phyloP scores from a whole-genome alignment of 768 basidiomycete genomes.

The Tylopilus sp. region DNA sequence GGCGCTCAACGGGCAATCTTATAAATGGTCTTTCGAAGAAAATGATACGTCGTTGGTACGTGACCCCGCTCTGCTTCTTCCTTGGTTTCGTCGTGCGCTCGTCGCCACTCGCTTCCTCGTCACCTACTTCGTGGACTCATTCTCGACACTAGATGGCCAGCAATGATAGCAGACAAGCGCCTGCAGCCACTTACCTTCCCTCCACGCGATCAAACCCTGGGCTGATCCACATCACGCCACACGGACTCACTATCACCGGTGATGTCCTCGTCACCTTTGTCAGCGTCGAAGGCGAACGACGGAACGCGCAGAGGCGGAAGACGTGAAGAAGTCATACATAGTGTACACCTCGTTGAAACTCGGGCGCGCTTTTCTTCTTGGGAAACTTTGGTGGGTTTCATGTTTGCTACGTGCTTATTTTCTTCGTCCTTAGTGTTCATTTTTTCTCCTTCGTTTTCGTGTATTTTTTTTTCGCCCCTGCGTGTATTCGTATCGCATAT shows the following conservation, averaged over 20 bases:
- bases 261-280: constrained; percentile 33
- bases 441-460: neutral
- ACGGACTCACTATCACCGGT: constrained; percentile 30
- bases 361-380: neutral
- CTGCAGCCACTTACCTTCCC: constrained; percentile 29
- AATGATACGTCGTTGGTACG: constrained; percentile 31
- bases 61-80: neutral
- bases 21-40: constrained; percentile 33
- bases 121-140: neutral
- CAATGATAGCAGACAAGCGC: constrained; percentile 33
- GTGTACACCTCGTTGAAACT: too few species aligned
- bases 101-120: neutral
- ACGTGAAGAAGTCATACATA: neutral
- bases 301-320: constrained; percentile 25
- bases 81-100: neutral
- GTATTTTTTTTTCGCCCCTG: neutral
- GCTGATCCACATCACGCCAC: constrained; percentile 32
- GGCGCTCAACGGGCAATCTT: constrained; percentile 33
- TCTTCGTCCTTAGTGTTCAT: neutral
- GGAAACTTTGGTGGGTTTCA: neutral
- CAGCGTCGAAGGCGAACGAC: constrained; percentile 33
- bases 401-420: neutral
- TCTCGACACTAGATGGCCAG: constrained; percentile 25
- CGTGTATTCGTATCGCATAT: too few species aligned
- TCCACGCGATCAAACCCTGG: constrained; percentile 26